phyloP scores from a whole-genome alignment of 2,329 filamentous ascomycete species.

The Ceratocystis smalleyi region DNA sequence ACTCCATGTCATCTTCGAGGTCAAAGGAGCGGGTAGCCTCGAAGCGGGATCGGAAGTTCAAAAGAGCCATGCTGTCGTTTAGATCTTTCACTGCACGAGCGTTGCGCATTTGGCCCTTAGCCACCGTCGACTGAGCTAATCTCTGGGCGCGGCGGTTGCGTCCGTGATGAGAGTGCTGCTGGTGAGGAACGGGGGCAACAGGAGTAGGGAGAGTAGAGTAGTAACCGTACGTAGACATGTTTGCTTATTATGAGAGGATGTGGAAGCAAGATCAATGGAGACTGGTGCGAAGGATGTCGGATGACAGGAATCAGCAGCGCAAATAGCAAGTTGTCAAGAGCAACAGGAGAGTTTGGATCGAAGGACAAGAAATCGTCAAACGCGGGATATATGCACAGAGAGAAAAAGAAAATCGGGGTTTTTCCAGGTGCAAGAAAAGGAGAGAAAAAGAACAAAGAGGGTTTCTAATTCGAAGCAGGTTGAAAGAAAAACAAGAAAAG shows the following conservation, averaged over 20 bases:
- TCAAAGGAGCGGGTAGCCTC: slow-evolving; percentile 90
- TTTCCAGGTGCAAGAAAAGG: background rate
- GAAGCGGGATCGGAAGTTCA: slow-evolving; percentile 70
- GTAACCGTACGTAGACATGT: slow-evolving; percentile 51
- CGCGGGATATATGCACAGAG: slow-evolving; percentile 1
- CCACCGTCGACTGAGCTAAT: slow-evolving; percentile 41
- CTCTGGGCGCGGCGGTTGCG: slow-evolving; percentile 74
- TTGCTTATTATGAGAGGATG: slow-evolving; percentile 24
- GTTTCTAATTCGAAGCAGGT: background rate
- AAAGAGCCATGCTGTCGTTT: slow-evolving; percentile 49
- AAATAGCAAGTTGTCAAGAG: slow-evolving; percentile 3
- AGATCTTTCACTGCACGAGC: slow-evolving; percentile 67
- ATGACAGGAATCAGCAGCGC: slow-evolving; percentile 4
- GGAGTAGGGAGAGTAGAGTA: slow-evolving; percentile 43
- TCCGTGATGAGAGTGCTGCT: slow-evolving; percentile 63
- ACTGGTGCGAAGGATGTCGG: background rate
- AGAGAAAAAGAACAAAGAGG: background rate
- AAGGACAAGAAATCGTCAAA: background rate
- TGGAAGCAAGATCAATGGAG: background rate
- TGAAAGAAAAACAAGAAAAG: background rate
- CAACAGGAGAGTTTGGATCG: background rate
- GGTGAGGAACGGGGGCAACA: slow-evolving; percentile 28
- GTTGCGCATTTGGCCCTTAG: slow-evolving; percentile 73
- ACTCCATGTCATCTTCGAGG: slow-evolving; percentile 88
- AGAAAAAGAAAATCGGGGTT: background rate